These are phyloP conservation scores for Carnegiea gigantea DNA, from an alignment of 179 eudicot genomes.

Conservation along the genomic window DNA sequence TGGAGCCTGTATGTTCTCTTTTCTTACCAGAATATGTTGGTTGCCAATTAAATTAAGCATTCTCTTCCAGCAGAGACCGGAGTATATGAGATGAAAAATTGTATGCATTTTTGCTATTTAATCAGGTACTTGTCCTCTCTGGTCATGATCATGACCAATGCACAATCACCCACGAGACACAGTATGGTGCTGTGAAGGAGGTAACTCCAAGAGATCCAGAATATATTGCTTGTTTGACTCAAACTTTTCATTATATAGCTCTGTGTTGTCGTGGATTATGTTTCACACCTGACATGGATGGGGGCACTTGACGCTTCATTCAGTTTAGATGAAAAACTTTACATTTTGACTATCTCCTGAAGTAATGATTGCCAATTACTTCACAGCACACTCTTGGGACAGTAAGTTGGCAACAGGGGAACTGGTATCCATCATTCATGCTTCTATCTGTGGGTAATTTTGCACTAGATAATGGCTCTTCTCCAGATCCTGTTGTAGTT, in stretches of 20 bases:
- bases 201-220: slow-evolving; percentile 35
- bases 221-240: neutral
- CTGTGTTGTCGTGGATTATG: neutral
- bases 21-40: slow-evolving; percentile 7
- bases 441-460: slow-evolving; percentile 61
- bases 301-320: neutral
- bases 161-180: slow-evolving; percentile 61
- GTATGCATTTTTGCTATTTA: slow-evolving; percentile 13
- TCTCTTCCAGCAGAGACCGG: neutral
- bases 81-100: neutral
- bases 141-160: slow-evolving; percentile 99
- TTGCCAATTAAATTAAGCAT: neutral
- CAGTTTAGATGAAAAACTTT: neutral
- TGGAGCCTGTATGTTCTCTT: slow-evolving; percentile 66
- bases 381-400: slow-evolving; percentile 93
- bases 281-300: neutral
- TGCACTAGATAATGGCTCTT: slow-evolving; percentile 38
- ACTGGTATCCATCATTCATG: slow-evolving; percentile 89
- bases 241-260: neutral
- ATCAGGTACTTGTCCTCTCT: slow-evolving; percentile 78
- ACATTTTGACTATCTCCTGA: neutral
- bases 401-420: slow-evolving; percentile 97
- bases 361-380: slow-evolving; percentile 25
- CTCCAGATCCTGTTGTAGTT: slow-evolving; percentile 41
- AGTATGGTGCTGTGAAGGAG: slow-evolving; percentile 62